Evolutionary conservation across 1,139 yeast genomes (phyloP), one percentile per base, ranked within the genome.

Genomic region (Kodamaea sp.): DNA sequence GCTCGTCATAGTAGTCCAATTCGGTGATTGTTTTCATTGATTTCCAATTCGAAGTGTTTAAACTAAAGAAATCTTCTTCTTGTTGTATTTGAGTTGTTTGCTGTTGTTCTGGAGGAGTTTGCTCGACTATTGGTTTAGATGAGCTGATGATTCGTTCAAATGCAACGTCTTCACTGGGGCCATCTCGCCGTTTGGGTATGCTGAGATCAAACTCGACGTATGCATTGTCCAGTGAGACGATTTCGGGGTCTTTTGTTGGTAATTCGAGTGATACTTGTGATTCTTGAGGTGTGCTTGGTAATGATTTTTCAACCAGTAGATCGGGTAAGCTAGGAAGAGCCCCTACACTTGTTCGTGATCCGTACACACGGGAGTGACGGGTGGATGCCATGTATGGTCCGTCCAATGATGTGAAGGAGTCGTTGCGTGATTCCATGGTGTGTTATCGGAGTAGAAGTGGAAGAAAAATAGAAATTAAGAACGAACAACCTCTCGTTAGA

Each of bases 11-110:
- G 46, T 73, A 73, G 46, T 76, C 78, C 39, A 65, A 54, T 44
- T 73, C 73, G 0, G 79, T 57, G 31, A 75, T 67, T 2, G 77
- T 73, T 43, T 71, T 71, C 74, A 77, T 76, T 23, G 73, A 63
- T 46, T 75, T 75, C 83, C 83, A 78, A 26, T 69, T 71, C 8
- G 65, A 42, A 7, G 52, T 42, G 15, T 58, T 53, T 15, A 56
- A 52, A 40, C 53, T 52, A 46, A 69, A 69, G 47, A 69, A 70
- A 42, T 67, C 73, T 32, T 67, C 69, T 4, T 59, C 69, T 12
- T 45, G 47, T 2, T 15, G 20, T 15, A 15, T 15, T 15, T 15
- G 20, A 3, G 20, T 15, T 15, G 20, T 36, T 29, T 22, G 33
- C 43, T 7, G 24, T 10, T 5, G 12, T 28, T 7, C 26, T 29